Base-by-base conservation (phyloP, 345 rosid species). In the Linum trigynum region DNA sequence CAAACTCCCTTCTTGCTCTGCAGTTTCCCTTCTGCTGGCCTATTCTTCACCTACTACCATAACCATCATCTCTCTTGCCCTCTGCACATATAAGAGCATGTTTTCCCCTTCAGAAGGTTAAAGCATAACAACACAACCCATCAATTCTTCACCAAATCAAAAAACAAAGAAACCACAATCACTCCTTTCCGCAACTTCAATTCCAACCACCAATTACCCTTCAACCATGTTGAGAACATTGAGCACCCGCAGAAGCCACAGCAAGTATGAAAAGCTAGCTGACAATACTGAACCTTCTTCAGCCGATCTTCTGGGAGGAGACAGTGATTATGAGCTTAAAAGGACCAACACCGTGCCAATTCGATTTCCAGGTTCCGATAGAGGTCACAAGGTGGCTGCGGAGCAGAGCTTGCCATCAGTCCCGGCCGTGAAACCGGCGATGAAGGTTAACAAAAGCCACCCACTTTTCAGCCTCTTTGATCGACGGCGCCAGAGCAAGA, bases 391-490 rank as follows among this genome's bases (percentile, higher is more conserved):
- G 53, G 39, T 38, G 12, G 39, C 39, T 4, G 12, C 37, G 39
- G 62, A 59, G 39, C 8, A 23, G 39, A 38, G 12, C 9, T 35
- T 59, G 7, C 5, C 39, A 59, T 17, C 36, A 3, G 12, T 16
- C 9, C 38, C 59, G 32, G 7, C 59, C 5, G 59, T 57, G 59
- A 57, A 57, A 7, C 59, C 59, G 59, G 60, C 60, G 15, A 60
- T 36, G 43, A 38, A 35, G 63, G 39, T 6, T 35, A 38, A 5
- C 41, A 60, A 60, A 38, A 15, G 32, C 7, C 65, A 62, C 65
- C 65, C 65, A 9, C 50, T 62, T 15, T 62, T 62, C 41, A 62
- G 65, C 42, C 23, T 62, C 17, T 62, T 62, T 17, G 23, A 41
- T 39, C 7, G 9, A 5, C 32, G 32, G 32, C 48, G 65, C 65